These are phyloP conservation scores for Leishmania lainsoni DNA, from an alignment of 208 protist genomes.

Conservation along the genomic window DNA sequence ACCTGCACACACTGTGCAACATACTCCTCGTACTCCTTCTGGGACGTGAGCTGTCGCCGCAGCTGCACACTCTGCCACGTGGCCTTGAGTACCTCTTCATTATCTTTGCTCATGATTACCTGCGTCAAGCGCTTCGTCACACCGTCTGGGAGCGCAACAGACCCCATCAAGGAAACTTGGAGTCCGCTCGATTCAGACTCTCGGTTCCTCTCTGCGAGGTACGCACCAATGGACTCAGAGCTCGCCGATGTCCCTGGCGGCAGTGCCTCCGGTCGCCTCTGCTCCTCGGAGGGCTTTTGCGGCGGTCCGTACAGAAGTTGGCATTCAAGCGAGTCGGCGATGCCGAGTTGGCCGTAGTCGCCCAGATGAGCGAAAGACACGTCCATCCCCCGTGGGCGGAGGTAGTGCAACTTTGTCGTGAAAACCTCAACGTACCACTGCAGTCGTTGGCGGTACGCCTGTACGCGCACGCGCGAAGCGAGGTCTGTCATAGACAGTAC, in stretches of 20 bases:
- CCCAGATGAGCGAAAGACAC: constrained; percentile 81
- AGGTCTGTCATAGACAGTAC: constrained; percentile 65
- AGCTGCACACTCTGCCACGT: constrained; percentile 66
- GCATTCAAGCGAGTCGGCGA: constrained; percentile 62
- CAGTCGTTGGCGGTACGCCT: constrained; percentile 75
- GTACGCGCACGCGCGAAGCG: constrained; percentile 50
- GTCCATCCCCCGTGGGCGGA: constrained; percentile 81
- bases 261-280: constrained; percentile 12
- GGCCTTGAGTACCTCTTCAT: constrained; percentile 39
- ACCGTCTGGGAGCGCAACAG: constrained; percentile 24
- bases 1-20: constrained; percentile 75
- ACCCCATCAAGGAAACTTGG: constrained; percentile 10
- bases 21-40: constrained; percentile 62
- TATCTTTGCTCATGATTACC: constrained; percentile 26
- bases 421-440: constrained; percentile 90
- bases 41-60: constrained; percentile 34
- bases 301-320: constrained; percentile 81
- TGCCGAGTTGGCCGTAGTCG: constrained; percentile 83
- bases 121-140: constrained; percentile 41
- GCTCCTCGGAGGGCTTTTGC: constrained; percentile 2
- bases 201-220: constrained; percentile 38
- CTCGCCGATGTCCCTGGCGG: constrained; percentile 8
- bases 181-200: constrained; percentile 26
- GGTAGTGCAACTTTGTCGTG: constrained; percentile 56
- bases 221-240: constrained; percentile 36